Base-by-base conservation (phyloP, 108 stramenopile species). In the Fragilariopsis cylindrus region DNA sequence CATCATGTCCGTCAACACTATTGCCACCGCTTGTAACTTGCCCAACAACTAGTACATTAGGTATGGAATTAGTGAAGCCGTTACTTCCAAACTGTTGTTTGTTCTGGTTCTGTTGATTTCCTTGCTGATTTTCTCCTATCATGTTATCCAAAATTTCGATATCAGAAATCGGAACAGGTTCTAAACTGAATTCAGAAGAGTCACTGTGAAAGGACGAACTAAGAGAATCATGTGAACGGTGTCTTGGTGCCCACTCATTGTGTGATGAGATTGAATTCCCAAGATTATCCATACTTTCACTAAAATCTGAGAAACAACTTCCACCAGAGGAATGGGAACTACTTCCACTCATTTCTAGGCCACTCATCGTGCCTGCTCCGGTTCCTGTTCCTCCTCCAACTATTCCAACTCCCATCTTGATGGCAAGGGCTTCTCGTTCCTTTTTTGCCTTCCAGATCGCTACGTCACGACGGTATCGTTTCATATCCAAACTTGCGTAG, bases 391-490 rank as follows among this genome's bases (percentile, higher is more conserved):
- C 4, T 16, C 30, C 7, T 70, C 69, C 15, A 48, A 30, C 30
- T 30, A 30, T 30, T 30, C 30, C 15, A 12, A 53, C 52, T 53
- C n/a, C 52, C 52, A 12, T 53, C 52, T 53, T 53, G 52, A 21
- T 44, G 6, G 76, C 39, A 54, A 72, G 62, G 44, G 77, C 71
- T 48, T 78, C 56, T 21, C 21, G 11, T 50, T 76, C 77, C 41
- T 83, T 78, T 44, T 47, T 65, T 5, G 65, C 73, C 64, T 83
- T 83, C 82, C 82, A 83, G 21, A 67, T 45, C 49, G 70, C 19
- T n/a, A 83, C 71, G 13, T 87, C 80, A 60, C 66, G 50, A 12
- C 71, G 68, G 64, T 87, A 87, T 30, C 86, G 71, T 12, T 74
- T 21, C 74, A 80, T 87, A 39, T 87, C 86, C 3, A 69, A 49